phyloP scores from a whole-genome alignment of 768 basidiomycete species.

The Xerocomus brunneocitrinus region DNA sequence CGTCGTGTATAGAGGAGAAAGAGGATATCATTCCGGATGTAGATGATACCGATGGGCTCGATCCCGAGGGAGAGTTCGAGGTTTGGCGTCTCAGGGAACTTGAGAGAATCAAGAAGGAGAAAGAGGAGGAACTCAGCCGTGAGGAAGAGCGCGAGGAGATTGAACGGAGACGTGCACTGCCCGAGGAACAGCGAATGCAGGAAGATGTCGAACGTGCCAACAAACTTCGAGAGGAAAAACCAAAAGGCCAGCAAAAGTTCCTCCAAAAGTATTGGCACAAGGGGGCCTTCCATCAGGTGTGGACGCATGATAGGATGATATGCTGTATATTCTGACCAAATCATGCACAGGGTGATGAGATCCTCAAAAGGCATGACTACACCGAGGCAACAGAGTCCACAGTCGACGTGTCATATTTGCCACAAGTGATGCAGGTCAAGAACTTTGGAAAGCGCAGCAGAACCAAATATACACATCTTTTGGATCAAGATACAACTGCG shows the following conservation, averaged over 20 bases:
- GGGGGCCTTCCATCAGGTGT: constrained; percentile 95
- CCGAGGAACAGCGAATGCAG: constrained; percentile 86
- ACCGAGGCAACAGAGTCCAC: constrained; percentile 88
- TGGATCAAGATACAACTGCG: constrained; percentile 88
- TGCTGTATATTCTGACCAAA: constrained; percentile 11
- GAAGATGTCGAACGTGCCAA: constrained; percentile 90
- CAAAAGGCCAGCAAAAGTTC: constrained; percentile 88
- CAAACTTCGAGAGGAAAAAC: constrained; percentile 79
- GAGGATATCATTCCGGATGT: constrained; percentile 79
- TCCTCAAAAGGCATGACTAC: constrained; percentile 78
- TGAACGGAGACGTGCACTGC: constrained; percentile 85
- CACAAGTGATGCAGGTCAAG: constrained; percentile 95
- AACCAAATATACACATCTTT: constrained; percentile 93
- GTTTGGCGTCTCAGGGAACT: constrained; percentile 95
- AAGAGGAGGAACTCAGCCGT: constrained; percentile 76
- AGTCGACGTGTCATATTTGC: constrained; percentile 81
- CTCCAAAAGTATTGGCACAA: constrained; percentile 99
- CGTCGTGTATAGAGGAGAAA: constrained; percentile 67
- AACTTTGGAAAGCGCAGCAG: constrained; percentile 91
- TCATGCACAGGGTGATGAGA: constrained; percentile 70
- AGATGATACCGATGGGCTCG: constrained; percentile 92
- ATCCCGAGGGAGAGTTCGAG: constrained; percentile 88
- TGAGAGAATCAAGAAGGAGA: constrained; percentile 88
- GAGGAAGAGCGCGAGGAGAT: constrained; percentile 89
- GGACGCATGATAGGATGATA: constrained; percentile 13